phyloP scores from a whole-genome alignment of 2,329 filamentous ascomycete species.

The Sporothrix pseudoabietina region DNA sequence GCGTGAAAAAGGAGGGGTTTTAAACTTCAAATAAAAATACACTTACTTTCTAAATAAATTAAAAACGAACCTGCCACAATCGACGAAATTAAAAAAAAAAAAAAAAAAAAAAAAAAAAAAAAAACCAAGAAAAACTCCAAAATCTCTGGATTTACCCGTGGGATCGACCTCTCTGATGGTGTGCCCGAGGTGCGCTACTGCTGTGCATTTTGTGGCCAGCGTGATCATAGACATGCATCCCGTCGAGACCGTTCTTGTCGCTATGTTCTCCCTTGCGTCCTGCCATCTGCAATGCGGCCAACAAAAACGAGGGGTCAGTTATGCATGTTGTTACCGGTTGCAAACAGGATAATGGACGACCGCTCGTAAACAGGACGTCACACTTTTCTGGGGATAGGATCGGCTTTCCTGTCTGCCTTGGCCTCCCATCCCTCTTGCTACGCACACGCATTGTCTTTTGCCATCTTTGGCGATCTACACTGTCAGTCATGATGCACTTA shows the following conservation, averaged over 20 bases:
- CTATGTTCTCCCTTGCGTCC: conserved; percentile 15
- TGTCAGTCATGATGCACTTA: not conserved
- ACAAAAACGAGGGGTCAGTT: not conserved
- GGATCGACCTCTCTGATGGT: not conserved
- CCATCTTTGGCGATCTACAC: not conserved
- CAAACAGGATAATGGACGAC: not conserved
- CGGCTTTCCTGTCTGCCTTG: not conserved
- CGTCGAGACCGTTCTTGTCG: not conserved
- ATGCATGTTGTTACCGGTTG: not conserved
- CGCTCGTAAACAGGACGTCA: not conserved
- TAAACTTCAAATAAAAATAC: no score
- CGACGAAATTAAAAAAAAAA: not conserved
- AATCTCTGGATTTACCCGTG: not conserved
- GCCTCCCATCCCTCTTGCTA: not conserved
- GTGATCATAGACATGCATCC: conserved; percentile 11
- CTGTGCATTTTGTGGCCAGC: not conserved
- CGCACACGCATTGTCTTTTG: not conserved
- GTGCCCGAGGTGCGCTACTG: not conserved
- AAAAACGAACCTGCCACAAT: not conserved
- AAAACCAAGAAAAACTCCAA: no score
- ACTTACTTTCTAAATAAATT: no score
- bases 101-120: no score
- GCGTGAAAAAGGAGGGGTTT: no score
- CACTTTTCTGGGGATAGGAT: not conserved
- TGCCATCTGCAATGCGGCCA: not conserved